Evolutionary conservation across 1,284 basidiomycete genomes (phyloP), one percentile per base, ranked within the genome.

Genomic region (Irpex sp.): DNA sequence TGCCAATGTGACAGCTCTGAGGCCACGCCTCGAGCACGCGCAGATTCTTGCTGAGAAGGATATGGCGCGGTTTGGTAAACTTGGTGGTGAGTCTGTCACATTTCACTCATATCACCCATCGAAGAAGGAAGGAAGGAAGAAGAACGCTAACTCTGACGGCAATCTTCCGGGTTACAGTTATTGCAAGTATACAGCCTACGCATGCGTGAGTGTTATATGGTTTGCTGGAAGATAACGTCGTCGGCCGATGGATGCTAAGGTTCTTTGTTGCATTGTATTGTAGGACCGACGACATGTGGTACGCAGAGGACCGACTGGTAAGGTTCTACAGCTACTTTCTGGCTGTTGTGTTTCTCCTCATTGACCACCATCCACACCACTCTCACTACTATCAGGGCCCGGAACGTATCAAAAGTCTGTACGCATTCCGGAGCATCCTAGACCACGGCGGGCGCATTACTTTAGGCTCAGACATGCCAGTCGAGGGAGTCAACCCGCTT

Each of bases 381-480:
- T 19, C 40, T 47, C 11, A 47, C 11, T 47, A n/a, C n/a, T 26
- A 58, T 62, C 63, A 90, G 90, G 94, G 94, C 4, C 84, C 89
- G 15, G 91, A 94, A 68, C 86, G 96, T 59, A 85, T 96, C 51
- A 91, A 89, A 71, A 85, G 87, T 5, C 84, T 97, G 1, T 97
- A 97, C 71, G 93, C 94, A 0, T 97, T 96, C 83, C 86, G 88
- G 31, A 85, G 85, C 64, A 79, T 91, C 47, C 73, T 89, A 21
- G 82, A 87, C 68, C 81, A 81, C 64, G 86, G 85, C 57, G 86
- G 85, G 19, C 81, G 83, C 62, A 83, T 89, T 62, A 82, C 86
- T 21, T 77, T 97, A 13, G 95, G 96, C 15, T 94, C 92, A 0
- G 95, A 97, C 76, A 93, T 93, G 68, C 96, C 95, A 1, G 94